These are phyloP conservation scores for Rhizophagus sp. DNA, from an alignment of 192 early-diverging fungal species.

Conservation along the genomic window DNA sequence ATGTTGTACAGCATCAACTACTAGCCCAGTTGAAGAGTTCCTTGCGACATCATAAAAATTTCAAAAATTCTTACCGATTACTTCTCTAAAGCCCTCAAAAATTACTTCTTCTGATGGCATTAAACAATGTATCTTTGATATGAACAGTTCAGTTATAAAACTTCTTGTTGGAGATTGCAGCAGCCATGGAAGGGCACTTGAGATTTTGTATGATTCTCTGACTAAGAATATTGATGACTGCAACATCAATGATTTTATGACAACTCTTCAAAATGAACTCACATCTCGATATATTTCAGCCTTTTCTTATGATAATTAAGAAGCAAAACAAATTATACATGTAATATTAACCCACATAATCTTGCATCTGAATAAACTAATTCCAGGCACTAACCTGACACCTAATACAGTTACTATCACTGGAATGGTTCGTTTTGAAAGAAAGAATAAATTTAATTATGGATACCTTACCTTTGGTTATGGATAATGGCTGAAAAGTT, in stretches of 20 bases:
- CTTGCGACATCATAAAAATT: slow-evolving; percentile 29
- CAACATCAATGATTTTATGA: slow-evolving; percentile 35
- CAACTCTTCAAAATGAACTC: slow-evolving; percentile 25
- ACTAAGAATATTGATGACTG: slow-evolving; percentile 8
- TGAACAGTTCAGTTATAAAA: slow-evolving; percentile 29
- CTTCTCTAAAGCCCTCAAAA: slow-evolving; percentile 31
- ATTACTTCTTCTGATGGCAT: no score
- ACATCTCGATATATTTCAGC: slow-evolving; percentile 30
- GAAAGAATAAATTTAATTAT: no score
- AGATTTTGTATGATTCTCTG: slow-evolving; percentile 28
- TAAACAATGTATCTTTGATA: no score
- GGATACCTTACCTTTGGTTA: slow-evolving; percentile 36
- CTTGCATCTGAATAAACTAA: neutral
- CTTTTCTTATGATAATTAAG: neutral
- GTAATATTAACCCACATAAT: neutral
- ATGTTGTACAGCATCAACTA: slow-evolving; percentile 35
- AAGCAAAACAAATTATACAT: neutral
- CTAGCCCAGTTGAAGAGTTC: slow-evolving; percentile 28
- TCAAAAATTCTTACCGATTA: slow-evolving; percentile 29
- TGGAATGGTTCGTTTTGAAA: slow-evolving; percentile 16
- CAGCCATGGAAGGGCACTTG: slow-evolving; percentile 37
- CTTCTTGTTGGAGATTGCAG: slow-evolving; percentile 39
- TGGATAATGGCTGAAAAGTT: slow-evolving; percentile 36
- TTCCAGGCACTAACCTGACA: neutral
- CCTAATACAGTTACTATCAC: neutral